Conservation (phyloP, 345 rosid genomes). For the Murraya paniculata region DNA sequence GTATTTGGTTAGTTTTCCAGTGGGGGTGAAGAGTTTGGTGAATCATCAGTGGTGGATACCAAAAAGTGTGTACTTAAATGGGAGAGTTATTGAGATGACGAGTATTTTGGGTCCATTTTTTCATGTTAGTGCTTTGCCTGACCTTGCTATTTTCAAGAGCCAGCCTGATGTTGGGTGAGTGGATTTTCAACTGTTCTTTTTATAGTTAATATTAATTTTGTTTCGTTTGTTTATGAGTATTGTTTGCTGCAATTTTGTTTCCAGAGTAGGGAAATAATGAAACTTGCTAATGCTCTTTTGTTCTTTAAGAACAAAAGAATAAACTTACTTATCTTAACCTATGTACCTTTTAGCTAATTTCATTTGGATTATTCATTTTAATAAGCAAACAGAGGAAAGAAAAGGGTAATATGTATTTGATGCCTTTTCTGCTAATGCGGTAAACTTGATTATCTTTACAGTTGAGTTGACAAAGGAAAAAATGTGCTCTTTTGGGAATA, state of each 20-base stretch:
- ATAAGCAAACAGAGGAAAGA: background rate
- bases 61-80: constrained; percentile 75
- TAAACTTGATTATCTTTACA: background rate
- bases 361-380: background rate
- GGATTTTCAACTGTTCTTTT: background rate
- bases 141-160: constrained; percentile 75
- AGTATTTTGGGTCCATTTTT: constrained; percentile 96
- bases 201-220: background rate
- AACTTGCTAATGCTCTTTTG: background rate
- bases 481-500: background rate
- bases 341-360: background rate
- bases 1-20: constrained; percentile 68
- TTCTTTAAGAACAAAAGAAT: background rate
- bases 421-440: background rate
- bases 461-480: background rate
- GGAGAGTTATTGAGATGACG: constrained; percentile 91
- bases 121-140: constrained; percentile 92
- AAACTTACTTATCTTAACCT: background rate
- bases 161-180: constrained; percentile 98
- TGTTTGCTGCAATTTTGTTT: background rate
- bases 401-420: background rate
- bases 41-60: constrained; percentile 96
- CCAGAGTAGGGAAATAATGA: background rate
- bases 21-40: constrained; percentile 78
- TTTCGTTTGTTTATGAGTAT: background rate